A percentile compares a stretch with the other conserved stretches of the same genome.
phyloP scores from a whole-genome alignment of 2,329 filamentous ascomycete genomes.

The Raffaelea ambrosiae region DNA sequence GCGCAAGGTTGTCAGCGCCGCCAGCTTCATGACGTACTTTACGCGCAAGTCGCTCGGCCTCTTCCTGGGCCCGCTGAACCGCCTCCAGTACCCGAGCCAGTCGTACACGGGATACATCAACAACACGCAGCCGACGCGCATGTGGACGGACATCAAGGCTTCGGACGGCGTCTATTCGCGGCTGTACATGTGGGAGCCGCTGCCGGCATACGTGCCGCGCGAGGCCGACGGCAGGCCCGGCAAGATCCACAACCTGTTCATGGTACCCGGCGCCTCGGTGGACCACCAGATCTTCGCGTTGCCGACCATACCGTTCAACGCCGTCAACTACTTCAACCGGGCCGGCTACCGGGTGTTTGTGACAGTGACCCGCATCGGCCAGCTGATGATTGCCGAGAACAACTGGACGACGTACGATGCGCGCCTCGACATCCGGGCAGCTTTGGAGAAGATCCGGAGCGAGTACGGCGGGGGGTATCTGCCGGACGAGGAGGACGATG shows the following conservation, averaged over 20 bases:
- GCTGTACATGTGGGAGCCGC: constrained; percentile 50
- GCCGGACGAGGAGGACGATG: constrained; percentile 12
- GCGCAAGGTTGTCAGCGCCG: constrained; percentile 33
- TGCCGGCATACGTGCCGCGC: constrained; percentile 27
- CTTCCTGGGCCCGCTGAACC: constrained; percentile 45
- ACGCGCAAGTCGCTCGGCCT: constrained; percentile 42
- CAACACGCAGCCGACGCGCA: constrained; percentile 33
- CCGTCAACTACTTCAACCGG: constrained; percentile 53
- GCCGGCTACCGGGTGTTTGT: constrained; percentile 54
- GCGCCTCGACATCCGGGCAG: constrained; percentile 49
- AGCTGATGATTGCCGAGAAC: constrained; percentile 38
- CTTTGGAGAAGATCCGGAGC: constrained; percentile 42
- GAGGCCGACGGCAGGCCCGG: constrained; percentile 15
- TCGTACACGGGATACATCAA: constrained; percentile 44
- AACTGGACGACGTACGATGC: constrained; percentile 52
- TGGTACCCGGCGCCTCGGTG: constrained; percentile 55
- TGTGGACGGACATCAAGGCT: constrained; percentile 37
- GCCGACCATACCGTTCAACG: constrained; percentile 54
- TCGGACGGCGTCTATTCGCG: constrained; percentile 42
- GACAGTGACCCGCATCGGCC: constrained; percentile 49
- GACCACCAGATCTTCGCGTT: constrained; percentile 56
- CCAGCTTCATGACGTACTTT: constrained; percentile 48
- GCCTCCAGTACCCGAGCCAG: constrained; percentile 44
- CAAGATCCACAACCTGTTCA: constrained; percentile 42
- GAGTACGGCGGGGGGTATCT: constrained; percentile 17